Conservation (phyloP, 345 rosid genomes). For the Gossypium rotundifolium region DNA sequence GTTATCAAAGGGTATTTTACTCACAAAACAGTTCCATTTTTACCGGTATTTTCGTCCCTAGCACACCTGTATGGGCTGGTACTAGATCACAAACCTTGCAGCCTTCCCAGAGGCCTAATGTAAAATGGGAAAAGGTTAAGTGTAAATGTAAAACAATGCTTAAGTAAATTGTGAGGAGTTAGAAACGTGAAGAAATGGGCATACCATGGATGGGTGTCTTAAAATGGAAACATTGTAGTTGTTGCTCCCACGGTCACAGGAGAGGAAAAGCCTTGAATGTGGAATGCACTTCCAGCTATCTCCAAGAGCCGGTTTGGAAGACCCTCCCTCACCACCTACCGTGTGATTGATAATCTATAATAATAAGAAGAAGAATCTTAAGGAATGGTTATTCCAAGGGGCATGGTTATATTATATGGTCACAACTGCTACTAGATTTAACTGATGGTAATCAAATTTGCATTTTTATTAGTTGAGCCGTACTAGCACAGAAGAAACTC, state of each 20-base stretch:
- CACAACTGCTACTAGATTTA: neutral
- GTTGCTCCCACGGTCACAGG: constrained; percentile 34
- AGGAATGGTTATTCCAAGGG: neutral
- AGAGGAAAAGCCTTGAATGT: constrained; percentile 62
- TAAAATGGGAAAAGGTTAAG: neutral
- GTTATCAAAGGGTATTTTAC: neutral
- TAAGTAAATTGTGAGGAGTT: neutral
- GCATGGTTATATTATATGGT: neutral
- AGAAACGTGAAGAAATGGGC: constrained; percentile 6
- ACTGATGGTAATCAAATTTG: neutral
- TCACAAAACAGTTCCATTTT: neutral
- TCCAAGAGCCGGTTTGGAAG: constrained; percentile 77
- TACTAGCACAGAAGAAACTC: neutral
- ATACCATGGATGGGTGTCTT: constrained; percentile 65
- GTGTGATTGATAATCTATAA: constrained; percentile 79
- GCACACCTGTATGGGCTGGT: neutral
- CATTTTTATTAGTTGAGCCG: neutral
- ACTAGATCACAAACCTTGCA: constrained; percentile 25
- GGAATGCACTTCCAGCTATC: constrained; percentile 86
- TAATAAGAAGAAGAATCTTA: neutral
- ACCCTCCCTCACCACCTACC: constrained; percentile 67
- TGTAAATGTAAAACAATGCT: neutral
- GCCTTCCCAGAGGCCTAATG: constrained; percentile 35
- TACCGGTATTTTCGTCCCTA: neutral
- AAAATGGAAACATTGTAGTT: constrained; percentile 37